Evolutionary conservation across 257 asterid species (phyloP).

Genomic region (Ilex asprella): DNA sequence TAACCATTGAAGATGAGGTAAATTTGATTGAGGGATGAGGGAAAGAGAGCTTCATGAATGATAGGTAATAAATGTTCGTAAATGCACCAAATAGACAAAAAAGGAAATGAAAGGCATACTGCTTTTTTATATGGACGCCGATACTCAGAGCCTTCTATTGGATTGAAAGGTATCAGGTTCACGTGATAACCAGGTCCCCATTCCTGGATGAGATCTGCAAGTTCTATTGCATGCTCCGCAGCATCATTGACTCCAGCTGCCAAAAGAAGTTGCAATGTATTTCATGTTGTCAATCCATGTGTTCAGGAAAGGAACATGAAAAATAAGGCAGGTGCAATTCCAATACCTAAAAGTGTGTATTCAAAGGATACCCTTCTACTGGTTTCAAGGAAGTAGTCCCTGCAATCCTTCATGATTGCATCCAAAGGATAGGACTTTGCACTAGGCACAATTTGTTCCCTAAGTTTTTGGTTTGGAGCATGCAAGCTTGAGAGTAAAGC

Average conservation of each 20-base stretch:
- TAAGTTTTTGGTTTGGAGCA: conserved; percentile 87
- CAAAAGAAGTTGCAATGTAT: conserved; percentile 13
- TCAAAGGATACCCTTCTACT: conserved; percentile 86
- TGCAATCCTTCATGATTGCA: conserved; percentile 94
- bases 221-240: conserved; percentile 65
- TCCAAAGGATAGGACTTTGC: conserved; percentile 87
- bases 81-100: neutral
- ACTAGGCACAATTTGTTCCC: conserved; percentile 86
- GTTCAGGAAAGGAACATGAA: conserved; percentile 4
- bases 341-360: conserved; percentile 77
- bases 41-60: neutral
- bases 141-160: conserved; percentile 74
- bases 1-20: neutral
- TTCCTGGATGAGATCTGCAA: conserved; percentile 71
- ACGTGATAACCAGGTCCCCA: conserved; percentile 93
- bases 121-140: conserved; percentile 71
- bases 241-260: conserved; percentile 86
- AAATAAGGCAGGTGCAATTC: neutral
- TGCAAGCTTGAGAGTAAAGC: conserved; percentile 54
- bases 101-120: conserved; percentile 27
- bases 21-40: neutral
- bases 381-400: conserved; percentile 76
- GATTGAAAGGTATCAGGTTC: conserved; percentile 84
- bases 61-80: too few species aligned
- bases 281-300: conserved; percentile 2